Base-by-base conservation (phyloP, 108 stramenopile species). In the Cyclotella kingstonii region DNA sequence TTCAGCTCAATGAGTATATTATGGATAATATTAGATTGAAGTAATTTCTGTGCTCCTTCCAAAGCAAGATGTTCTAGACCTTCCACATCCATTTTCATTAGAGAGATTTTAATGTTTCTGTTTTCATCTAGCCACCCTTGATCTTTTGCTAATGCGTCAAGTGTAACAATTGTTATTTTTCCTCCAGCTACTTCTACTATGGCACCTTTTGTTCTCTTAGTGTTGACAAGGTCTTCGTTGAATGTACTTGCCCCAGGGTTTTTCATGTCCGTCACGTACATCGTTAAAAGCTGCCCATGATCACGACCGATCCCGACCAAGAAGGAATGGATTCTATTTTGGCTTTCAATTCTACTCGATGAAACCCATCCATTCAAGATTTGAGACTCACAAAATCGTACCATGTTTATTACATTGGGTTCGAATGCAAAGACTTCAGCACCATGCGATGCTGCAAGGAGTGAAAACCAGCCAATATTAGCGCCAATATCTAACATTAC, bases 381-480 rank as follows among this genome's bases (percentile, higher is more conserved):
- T 28, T 77, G 46, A 2, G 80, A 81, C 23, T 84, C 80, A 48
- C 83, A 84, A 14, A 84, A 49, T 47, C 83, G 26, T 4, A 81
- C 51, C 26, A 79, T 49, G 62, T 84, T 84, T 25, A 64, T 65
- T 29, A 78, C 68, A 64, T 84, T 84, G 0, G 78, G 78, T 60
- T 84, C 83, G 38, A 81, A 84, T 0, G 73, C 30, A 41, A 66
- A 64, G 1, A 84, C 82, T 35, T 73, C 60, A 23, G 77, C 75
- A 9, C 73, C 76, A 35, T 70, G 54, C 0, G 83, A 60, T 2
- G 73, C 77, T 9, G 70, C 38, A 1, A 84, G 28, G n/a, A 84
- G 36, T 5, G 76, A 76, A 31, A 76, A 84, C 58, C 70, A 84
- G 0, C 83, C 83, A 47, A 81, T 72, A 29, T 84, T 84, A 17